Evolutionary conservation across 192 early-diverging fungal species (phyloP), one percentile per base, ranked within the genome.

Genomic region (Anaeromyces robustus): DNA sequence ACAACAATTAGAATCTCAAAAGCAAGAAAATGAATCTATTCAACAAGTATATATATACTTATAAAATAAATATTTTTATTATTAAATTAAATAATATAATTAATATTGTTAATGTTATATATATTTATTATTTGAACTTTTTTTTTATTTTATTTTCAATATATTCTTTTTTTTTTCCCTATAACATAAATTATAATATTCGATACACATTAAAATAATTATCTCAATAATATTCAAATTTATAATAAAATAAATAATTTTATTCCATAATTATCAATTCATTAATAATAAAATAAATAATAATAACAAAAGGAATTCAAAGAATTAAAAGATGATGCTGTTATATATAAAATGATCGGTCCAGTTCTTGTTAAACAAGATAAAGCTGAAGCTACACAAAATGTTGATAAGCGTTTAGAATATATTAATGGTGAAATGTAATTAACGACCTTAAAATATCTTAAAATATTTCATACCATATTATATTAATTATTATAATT

Each of bases 331-430:
- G 90, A 91, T 30, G 93, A 93, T 77, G 87, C 96, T 31, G 93
- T 91, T 78, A 92, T 99, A 29, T 99, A 95, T 90, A 99, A 99
- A 83, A 86, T 99, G 79, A 94, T 96, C 81, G 97, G 97, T 0
- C 97, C 97, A 29, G 96, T 97, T 18, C 87, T 99, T 30, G 94
- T 97, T 17, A 96, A 94, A 87, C 96, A 99, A 84, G 96, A 97
- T 7, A 89, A 88, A 80, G 77, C 85, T 12, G 97, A 99, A 84
- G 96, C 97, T 17, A 85, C 82, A 26, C 84, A 89, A 17, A 98
- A 99, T 83, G 96, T 99, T 26, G 89, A 94, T 81, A 98, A 98
- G 86, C 95, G 97, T 79, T 90, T 99, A 77, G 94, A 97, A 80
- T 95, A 92, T 79, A 99, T 99, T 82, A 82, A 84, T 17, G 85